These are phyloP conservation scores for Aureobasidium lini DNA, from an alignment of 2,329 filamentous ascomycete species.

Conservation along the genomic window DNA sequence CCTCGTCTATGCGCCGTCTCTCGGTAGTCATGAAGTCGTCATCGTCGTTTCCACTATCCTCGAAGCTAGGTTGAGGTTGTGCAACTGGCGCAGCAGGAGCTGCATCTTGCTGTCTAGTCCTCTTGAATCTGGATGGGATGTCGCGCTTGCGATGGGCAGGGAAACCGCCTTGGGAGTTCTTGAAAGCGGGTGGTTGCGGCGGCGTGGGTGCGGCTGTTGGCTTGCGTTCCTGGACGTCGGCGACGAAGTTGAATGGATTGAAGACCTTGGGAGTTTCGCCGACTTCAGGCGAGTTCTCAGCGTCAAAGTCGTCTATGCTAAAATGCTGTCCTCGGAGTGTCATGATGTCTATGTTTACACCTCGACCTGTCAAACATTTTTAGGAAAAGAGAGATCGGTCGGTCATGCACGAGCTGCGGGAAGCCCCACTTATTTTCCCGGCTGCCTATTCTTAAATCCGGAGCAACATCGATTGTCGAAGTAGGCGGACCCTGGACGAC, in stretches of 20 bases:
- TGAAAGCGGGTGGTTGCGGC: slow-evolving; percentile 58
- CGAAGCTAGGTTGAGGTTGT: not conserved
- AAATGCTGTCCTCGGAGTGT: slow-evolving; percentile 50
- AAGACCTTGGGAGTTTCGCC: slow-evolving; percentile 1
- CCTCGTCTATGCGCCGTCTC: slow-evolving; percentile 65
- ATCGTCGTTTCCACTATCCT: not conserved
- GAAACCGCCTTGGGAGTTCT: slow-evolving; percentile 59
- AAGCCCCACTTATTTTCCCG: not conserved
- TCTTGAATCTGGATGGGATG: slow-evolving; percentile 71
- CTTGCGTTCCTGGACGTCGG: slow-evolving; percentile 73
- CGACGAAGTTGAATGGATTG: slow-evolving; percentile 44
- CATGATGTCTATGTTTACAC: slow-evolving; percentile 11
- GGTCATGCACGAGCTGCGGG: slow-evolving; percentile 10
- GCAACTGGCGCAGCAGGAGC: not conserved
- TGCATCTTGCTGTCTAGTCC: slow-evolving; percentile 27
- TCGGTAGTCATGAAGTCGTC: slow-evolving; percentile 31
- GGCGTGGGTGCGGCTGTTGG: slow-evolving; percentile 31
- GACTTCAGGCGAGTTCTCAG: slow-evolving; percentile 29
- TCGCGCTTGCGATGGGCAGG: slow-evolving; percentile 78
- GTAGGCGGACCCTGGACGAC: slow-evolving; percentile 7
- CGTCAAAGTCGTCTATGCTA: slow-evolving; percentile 48
- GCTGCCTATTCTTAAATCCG: slow-evolving; percentile 8
- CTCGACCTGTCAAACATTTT: slow-evolving; percentile 2
- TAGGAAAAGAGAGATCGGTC: slow-evolving; percentile 7
- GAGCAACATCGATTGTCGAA: slow-evolving; percentile 2